Evolutionary conservation across 805 yeast genomes (phyloP).

Genomic region (Candida boleticola): DNA sequence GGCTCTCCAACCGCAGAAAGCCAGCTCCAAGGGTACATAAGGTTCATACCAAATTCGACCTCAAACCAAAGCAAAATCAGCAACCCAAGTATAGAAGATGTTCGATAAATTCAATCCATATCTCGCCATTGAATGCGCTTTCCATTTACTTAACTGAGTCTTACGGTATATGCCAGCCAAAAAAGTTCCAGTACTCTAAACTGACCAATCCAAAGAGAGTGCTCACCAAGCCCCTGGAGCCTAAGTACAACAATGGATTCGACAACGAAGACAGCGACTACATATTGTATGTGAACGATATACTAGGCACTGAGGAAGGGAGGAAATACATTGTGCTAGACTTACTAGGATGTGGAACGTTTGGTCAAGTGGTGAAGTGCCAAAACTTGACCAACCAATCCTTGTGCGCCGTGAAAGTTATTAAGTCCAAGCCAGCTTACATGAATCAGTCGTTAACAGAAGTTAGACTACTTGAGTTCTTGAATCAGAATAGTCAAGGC

Average conservation of each 20-base stretch:
- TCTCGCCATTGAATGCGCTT: slow-evolving; percentile 79
- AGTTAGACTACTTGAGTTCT: slow-evolving; percentile 77
- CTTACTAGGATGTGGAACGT: slow-evolving; percentile 92
- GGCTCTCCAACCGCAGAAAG: slow-evolving; percentile 13
- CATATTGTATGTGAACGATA: slow-evolving; percentile 90
- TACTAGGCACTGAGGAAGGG: slow-evolving; percentile 82
- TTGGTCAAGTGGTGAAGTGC: slow-evolving; percentile 97
- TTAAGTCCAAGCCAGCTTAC: slow-evolving; percentile 88
- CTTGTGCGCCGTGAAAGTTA: slow-evolving; percentile 90
- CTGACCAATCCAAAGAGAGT: slow-evolving; percentile 89
- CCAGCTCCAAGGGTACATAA: slow-evolving; percentile 50
- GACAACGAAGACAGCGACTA: slow-evolving; percentile 91
- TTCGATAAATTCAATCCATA: slow-evolving; percentile 57
- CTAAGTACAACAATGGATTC: slow-evolving; percentile 72
- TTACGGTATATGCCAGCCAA: slow-evolving; percentile 79
- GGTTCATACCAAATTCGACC: slow-evolving; percentile 45
- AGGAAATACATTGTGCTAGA: slow-evolving; percentile 86
- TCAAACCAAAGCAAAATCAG: slow-evolving; percentile 58
- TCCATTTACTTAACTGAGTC: slow-evolving; percentile 77
- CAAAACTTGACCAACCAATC: slow-evolving; percentile 78
- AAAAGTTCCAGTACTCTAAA: slow-evolving; percentile 71
- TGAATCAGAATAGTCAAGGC: slow-evolving; percentile 63
- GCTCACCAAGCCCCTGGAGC: slow-evolving; percentile 88
- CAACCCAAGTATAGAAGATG: slow-evolving; percentile 72
- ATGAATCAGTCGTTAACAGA: slow-evolving; percentile 90